Evolutionary conservation across 2,329 filamentous ascomycete genomes (phyloP), one percentile per base, ranked within the genome.

Genomic region (Venturia pyrina): DNA sequence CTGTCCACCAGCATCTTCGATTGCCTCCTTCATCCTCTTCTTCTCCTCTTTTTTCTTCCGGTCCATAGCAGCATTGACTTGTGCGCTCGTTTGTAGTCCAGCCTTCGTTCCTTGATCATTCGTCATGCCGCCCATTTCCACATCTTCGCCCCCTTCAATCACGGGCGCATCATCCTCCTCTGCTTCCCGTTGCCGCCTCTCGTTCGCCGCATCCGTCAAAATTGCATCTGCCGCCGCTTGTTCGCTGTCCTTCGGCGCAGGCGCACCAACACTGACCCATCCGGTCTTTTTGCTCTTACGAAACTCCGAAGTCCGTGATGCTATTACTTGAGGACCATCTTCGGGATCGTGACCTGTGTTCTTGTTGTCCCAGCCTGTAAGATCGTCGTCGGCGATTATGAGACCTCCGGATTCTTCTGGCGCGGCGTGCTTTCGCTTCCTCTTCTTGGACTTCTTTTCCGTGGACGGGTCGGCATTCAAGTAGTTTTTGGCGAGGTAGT

Each of bases 401-500:
- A 82, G 74, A 37, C 80, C 78, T 57, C 74, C 74, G 19, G 67
- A 56, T 65, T 75, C 73, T 63, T 76, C 74, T 62, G 74, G 73
- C 65, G 76, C 75, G 59, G 68, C 71, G 62, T 69, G 72, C 70
- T 76, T 79, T 67, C 80, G 74, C 72, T 83, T 83, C 70, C 81
- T 79, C 75, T 83, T 83, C 71, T 82, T 83, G 37, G 77, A 75
- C 64, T 81, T 79, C 71, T 80, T 82, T 73, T 77, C 72, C 21
- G 75, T 72, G 19, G 68, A 64, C 15, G 68, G 76, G 70, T 89
- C 86, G 50, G 87, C 86, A 1, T 83, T 90, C 62, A 99, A 87
- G 75, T 99, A 99, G 76, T 92, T 95, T 69, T 91, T 89, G 46
- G 93, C 93, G 44, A 99, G 85, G 73, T 98, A 99, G 73, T 87